phyloP scores from a whole-genome alignment of 2,329 filamentous ascomycete species.

The Diaporthe nobilis region DNA sequence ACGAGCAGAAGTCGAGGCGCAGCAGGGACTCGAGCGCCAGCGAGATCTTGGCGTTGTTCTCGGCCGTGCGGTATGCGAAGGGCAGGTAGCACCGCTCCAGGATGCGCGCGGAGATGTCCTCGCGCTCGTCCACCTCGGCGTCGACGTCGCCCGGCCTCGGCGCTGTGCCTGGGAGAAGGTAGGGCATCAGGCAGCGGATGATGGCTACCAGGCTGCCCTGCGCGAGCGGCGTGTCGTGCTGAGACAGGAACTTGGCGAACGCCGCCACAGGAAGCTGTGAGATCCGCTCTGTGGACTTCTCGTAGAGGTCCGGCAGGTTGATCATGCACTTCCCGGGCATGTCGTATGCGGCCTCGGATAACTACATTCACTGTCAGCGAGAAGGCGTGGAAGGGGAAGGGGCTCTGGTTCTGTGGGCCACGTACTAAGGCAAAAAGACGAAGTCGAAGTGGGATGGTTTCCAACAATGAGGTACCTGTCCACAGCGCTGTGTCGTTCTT shows the following conservation, averaged over 20 bases:
- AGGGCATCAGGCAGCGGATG: conserved; percentile 59
- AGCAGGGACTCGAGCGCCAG: conserved; percentile 77
- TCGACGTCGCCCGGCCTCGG: conserved; percentile 59
- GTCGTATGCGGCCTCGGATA: conserved; percentile 63
- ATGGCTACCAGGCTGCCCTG: conserved; percentile 59
- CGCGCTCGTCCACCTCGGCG: conserved; percentile 52
- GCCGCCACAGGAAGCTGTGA: conserved; percentile 70
- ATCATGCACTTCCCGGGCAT: conserved; percentile 56
- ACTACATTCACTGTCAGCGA: conserved; percentile 46
- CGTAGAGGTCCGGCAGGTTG: conserved; percentile 69
- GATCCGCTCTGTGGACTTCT: conserved; percentile 69
- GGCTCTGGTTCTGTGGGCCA: background rate
- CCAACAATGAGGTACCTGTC: conserved; percentile 56
- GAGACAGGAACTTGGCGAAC: conserved; percentile 69
- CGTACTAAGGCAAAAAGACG: conserved; percentile 72
- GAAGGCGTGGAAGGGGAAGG: background rate
- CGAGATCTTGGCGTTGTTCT: conserved; percentile 82
- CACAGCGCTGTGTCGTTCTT: conserved; percentile 32
- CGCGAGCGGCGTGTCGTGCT: conserved; percentile 54
- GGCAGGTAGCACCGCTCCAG: conserved; percentile 74
- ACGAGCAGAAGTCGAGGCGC: conserved; percentile 63
- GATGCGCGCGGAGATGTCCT: conserved; percentile 60
- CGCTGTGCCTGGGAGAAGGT: conserved; percentile 59
- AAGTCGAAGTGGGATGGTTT: conserved; percentile 73
- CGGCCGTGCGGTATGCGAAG: conserved; percentile 73